phyloP scores from a whole-genome alignment of 2,329 filamentous ascomycete species.

The Colletotrichum sp. region DNA sequence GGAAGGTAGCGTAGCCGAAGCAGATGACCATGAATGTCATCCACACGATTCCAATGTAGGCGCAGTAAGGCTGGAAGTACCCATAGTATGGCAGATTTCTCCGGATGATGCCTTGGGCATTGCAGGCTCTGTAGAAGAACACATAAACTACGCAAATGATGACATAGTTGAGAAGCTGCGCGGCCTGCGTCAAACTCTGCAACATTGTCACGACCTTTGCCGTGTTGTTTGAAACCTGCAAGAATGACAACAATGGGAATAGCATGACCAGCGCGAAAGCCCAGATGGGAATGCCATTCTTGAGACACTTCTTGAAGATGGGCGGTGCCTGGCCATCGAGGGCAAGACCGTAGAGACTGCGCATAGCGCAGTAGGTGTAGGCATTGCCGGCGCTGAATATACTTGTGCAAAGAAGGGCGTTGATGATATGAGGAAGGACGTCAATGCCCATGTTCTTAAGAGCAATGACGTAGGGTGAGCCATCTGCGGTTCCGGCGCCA shows the following conservation, averaged over 20 bases:
- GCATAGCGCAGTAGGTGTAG: constrained; percentile 55
- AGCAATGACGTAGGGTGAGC: constrained; percentile 68
- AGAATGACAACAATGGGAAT: constrained; percentile 59
- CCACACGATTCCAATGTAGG: constrained; percentile 48
- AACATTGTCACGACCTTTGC: constrained; percentile 59
- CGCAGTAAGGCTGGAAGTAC: constrained; percentile 64
- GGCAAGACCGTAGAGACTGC: constrained; percentile 61
- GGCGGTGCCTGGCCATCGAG: constrained; percentile 56
- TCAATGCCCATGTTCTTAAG: constrained; percentile 60
- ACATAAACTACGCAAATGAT: constrained; percentile 62
- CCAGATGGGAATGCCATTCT: constrained; percentile 65
- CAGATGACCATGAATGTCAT: constrained; percentile 50
- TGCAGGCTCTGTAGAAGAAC: constrained; percentile 59
- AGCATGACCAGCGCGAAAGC: constrained; percentile 59
- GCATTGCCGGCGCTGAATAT: constrained; percentile 39
- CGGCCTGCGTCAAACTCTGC: constrained; percentile 50
- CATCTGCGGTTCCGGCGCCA: constrained; percentile 50
- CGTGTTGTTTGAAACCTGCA: constrained; percentile 54
- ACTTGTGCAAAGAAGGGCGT: constrained; percentile 61
- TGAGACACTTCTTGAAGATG: constrained; percentile 58
- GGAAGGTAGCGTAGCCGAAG: constrained; percentile 62
- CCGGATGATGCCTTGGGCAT: constrained; percentile 52
- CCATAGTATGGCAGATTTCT: constrained; percentile 61
- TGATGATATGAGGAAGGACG: constrained; percentile 62
- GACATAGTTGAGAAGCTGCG: constrained; percentile 56